phyloP scores from a whole-genome alignment of 768 basidiomycete species.

The Termitomyces sp. region DNA sequence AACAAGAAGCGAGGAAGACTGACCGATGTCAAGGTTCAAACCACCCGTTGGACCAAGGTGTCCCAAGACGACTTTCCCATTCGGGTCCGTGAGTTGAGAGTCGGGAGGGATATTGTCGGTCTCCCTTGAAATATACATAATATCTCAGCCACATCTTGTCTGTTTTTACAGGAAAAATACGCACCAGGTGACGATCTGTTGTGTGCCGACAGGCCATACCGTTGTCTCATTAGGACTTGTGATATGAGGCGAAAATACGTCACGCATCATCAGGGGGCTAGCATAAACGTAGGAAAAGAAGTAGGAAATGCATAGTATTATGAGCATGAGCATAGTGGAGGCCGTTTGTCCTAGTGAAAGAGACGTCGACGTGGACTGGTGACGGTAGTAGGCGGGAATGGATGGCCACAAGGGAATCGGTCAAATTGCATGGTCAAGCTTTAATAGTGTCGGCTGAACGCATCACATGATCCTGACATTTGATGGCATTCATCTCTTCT shows the following conservation, averaged over 20 bases:
- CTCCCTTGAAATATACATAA: conserved; percentile 32
- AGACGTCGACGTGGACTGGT: conserved; percentile 13
- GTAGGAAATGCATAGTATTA: conserved; percentile 23
- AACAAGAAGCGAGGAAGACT: conserved; percentile 11
- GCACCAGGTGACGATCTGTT: conserved; percentile 49
- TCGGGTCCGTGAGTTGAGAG: conserved; percentile 39
- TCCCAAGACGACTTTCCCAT: conserved; percentile 48
- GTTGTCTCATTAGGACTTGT: conserved; percentile 37
- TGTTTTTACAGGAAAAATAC: conserved; percentile 10
- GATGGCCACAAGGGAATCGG: conserved; percentile 5
- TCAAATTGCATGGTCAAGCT: conserved; percentile 6
- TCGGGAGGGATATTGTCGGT: conserved; percentile 39
- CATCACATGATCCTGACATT: conserved; percentile 18
- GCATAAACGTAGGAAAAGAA: conserved; percentile 25
- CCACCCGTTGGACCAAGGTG: conserved; percentile 32
- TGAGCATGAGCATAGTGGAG: conserved; percentile 24
- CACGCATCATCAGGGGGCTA: conserved; percentile 31
- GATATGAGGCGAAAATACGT: conserved; percentile 47
- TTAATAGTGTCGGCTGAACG: conserved; percentile 14
- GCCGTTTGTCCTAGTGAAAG: conserved; percentile 1
- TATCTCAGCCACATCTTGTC: not conserved
- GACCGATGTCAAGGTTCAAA: conserved; percentile 51
- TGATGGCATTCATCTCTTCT: conserved; percentile 2
- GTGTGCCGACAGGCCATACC: conserved; percentile 45
- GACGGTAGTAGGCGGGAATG: conserved; percentile 11